These are phyloP conservation scores for Mariannaea elegans DNA, from an alignment of 2,329 filamentous ascomycete species.

Conservation along the genomic window DNA sequence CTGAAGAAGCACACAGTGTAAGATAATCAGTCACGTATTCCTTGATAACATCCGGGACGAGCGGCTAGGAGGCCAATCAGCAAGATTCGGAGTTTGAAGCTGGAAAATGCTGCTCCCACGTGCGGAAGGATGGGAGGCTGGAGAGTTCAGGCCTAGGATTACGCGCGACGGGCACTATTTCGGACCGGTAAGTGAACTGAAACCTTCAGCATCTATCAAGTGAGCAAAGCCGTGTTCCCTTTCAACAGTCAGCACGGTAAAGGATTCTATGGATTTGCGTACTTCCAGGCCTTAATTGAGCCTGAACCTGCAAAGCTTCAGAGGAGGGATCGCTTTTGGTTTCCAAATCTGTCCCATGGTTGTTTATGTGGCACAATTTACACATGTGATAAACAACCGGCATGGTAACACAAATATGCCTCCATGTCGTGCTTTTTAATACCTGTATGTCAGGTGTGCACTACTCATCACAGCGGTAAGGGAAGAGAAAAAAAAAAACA, in stretches of 20 bases:
- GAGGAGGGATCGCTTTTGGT: neutral
- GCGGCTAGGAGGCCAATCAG: conserved; percentile 38
- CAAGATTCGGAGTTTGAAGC: neutral
- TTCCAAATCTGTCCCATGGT: neutral
- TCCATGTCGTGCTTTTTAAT: conserved; percentile 14
- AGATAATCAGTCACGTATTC: neutral
- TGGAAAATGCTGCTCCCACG: conserved; percentile 24
- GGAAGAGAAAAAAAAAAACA: neutral
- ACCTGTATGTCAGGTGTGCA: no score
- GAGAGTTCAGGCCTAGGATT: conserved; percentile 30
- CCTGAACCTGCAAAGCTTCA: no score
- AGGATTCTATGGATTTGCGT: no score
- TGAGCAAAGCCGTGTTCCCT: no score
- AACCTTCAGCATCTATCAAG: no score
- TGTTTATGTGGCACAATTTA: neutral
- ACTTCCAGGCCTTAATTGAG: no score
- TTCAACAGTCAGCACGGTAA: no score
- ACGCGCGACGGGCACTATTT: conserved; percentile 13
- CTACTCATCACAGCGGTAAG: neutral
- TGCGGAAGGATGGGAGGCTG: conserved; percentile 28
- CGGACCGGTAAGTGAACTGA: neutral
- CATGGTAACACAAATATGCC: conserved; percentile 17
- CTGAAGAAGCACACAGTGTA: conserved; percentile 4
- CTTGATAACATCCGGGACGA: conserved; percentile 24
- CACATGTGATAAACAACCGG: conserved; percentile 1